phyloP scores from a whole-genome alignment of 345 rosid genomes.

The Aegle marmelos region DNA sequence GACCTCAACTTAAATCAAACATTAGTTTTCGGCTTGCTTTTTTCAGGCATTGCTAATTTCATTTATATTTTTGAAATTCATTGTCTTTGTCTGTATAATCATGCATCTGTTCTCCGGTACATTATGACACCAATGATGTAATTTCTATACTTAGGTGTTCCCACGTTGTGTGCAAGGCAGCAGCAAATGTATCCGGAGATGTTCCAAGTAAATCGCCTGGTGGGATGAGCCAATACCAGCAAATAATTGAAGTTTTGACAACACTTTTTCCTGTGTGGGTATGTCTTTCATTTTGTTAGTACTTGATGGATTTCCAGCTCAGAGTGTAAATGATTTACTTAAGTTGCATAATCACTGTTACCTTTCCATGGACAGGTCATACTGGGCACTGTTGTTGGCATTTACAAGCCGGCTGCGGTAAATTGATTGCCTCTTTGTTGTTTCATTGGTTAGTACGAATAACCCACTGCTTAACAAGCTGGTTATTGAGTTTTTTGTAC shows the following conservation, averaged over 20 bases:
- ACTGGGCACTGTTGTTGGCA: constrained; percentile 83
- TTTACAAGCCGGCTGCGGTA: constrained; percentile 89
- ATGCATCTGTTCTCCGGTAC: background rate
- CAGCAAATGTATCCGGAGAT: constrained; percentile 61
- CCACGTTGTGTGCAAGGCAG: constrained; percentile 55
- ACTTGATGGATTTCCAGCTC: background rate
- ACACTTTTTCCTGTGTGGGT: constrained; percentile 96
- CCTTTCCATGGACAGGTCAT: constrained; percentile 51
- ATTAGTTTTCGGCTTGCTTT: background rate
- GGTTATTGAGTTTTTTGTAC: constrained; percentile 15
- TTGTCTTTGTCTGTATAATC: background rate
- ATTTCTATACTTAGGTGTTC: constrained; percentile 35
- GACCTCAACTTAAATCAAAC: background rate
- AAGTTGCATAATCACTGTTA: background rate
- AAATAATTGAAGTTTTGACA: constrained; percentile 73
- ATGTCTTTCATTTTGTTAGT: constrained; percentile 20
- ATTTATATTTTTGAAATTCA: background rate
- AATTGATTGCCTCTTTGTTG: constrained; percentile 14
- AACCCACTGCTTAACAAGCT: constrained; percentile 9
- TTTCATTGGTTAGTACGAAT: constrained; percentile 8
- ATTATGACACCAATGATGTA: background rate
- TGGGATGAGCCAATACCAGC: constrained; percentile 71
- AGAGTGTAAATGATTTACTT: background rate
- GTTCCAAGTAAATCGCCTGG: constrained; percentile 42
- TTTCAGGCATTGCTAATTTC: background rate